Conservation (phyloP, 495 filamentous ascomycete species). For the Mytilinidion resinicola region DNA sequence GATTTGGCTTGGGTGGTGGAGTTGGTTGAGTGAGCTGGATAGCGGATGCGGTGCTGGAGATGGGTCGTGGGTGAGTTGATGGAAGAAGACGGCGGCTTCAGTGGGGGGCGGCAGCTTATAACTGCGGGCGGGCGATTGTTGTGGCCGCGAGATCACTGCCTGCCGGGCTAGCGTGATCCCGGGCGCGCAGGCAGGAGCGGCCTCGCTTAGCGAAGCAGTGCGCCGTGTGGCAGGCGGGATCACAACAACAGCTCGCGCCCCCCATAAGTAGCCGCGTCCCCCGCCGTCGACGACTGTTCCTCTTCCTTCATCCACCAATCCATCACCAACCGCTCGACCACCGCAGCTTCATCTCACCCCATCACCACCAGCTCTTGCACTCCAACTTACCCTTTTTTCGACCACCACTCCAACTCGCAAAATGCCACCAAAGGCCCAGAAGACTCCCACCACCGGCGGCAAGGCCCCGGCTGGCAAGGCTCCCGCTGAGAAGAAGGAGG, state of each 20-base stretch:
- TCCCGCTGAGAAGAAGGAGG: conserved; percentile 97
- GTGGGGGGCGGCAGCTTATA: conserved; percentile 29
- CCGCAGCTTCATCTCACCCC: not conserved
- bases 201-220: conserved; percentile 1
- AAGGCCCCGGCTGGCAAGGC: conserved; percentile 94
- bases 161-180: conserved; percentile 16
- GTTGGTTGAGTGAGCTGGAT: conserved; percentile 29
- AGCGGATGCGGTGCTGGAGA: conserved; percentile 14
- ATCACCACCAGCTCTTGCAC: not conserved
- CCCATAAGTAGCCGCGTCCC: conserved; percentile 28
- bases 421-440: conserved; percentile 95
- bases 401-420: conserved; percentile 33
- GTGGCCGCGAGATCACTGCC: conserved; percentile 32
- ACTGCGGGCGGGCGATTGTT: conserved; percentile 23
- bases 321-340: not conserved
- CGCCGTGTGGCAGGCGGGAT: conserved; percentile 8
- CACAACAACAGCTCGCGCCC: conserved; percentile 26
- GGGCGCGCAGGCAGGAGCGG: not conserved
- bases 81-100: conserved; percentile 14
- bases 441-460: conserved; percentile 94
- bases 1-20: conserved; percentile 30
- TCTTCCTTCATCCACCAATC: conserved; percentile 23
- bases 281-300: conserved; percentile 17
- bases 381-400: conserved; percentile 7
- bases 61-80: conserved; percentile 18